phyloP scores from a whole-genome alignment of 768 basidiomycete genomes.

The Auricularia heimuer region DNA sequence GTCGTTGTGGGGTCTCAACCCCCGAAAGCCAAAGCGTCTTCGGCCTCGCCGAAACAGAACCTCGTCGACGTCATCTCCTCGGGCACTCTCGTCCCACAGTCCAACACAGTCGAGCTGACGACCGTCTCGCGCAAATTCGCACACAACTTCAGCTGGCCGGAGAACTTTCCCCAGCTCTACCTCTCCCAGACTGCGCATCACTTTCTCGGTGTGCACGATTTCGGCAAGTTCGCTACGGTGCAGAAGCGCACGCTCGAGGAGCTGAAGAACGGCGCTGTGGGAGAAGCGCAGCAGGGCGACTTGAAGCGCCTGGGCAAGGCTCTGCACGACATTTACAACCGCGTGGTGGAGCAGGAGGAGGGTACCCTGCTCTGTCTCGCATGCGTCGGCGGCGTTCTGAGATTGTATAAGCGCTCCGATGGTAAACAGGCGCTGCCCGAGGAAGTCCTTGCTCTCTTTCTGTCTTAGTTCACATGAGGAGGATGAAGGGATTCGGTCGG shows the following conservation, averaged over 20 bases:
- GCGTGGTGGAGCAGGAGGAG: conserved; percentile 43
- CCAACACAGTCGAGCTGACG: conserved; percentile 36
- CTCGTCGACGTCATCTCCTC: conserved; percentile 14
- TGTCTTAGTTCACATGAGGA: too few relatives aligned
- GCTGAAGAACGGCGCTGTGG: conserved; percentile 14
- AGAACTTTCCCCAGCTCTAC: conserved; percentile 55
- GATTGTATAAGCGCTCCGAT: not conserved
- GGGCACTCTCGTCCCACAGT: conserved; percentile 28
- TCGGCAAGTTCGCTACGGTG: conserved; percentile 28
- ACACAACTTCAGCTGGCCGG: conserved; percentile 40
- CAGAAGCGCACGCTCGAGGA: conserved; percentile 17
- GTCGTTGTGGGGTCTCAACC: not conserved
- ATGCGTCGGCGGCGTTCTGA: conserved; percentile 23
- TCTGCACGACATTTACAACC: conserved; percentile 31
- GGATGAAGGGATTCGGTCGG: too few relatives aligned
- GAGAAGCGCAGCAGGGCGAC: conserved; percentile 18
- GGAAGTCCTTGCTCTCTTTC: not conserved
- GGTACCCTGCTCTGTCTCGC: conserved; percentile 47
- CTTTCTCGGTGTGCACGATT: conserved; percentile 16
- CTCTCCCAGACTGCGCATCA: conserved; percentile 51
- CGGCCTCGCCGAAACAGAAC: not conserved
- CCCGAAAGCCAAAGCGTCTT: not conserved
- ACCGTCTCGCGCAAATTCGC: conserved; percentile 30
- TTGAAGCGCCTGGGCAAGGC: conserved; percentile 22
- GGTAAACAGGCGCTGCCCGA: not conserved